phyloP scores from a whole-genome alignment of 306 rosid genomes.

The Mucuna pruriens region DNA sequence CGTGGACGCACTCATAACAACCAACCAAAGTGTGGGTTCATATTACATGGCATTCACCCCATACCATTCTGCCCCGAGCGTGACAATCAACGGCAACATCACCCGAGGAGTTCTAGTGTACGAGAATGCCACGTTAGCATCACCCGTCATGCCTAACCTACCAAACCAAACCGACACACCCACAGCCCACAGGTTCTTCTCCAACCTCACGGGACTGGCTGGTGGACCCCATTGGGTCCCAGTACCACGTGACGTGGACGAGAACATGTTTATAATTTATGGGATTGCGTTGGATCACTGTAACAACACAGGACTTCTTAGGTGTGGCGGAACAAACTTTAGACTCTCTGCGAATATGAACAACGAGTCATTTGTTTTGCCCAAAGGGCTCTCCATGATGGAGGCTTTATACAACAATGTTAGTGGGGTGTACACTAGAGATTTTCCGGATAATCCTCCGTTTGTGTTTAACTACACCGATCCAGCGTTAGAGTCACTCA shows the following conservation, averaged over 20 bases:
- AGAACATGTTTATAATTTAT: constrained; percentile 48
- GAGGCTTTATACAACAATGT: constrained; percentile 42
- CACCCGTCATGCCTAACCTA: constrained; percentile 40
- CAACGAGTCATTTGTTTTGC: constrained; percentile 54
- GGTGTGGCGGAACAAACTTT: constrained; percentile 33
- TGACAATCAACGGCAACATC: constrained; percentile 24
- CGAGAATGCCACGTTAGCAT: neutral
- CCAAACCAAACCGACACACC: constrained; percentile 44
- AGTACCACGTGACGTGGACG: constrained; percentile 47
- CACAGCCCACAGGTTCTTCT: constrained; percentile 47
- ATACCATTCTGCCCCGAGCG: neutral
- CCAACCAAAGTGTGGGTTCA: constrained; percentile 43
- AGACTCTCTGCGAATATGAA: constrained; percentile 57
- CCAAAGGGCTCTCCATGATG: constrained; percentile 48
- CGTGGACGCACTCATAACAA: constrained; percentile 47
- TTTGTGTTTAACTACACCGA: constrained; percentile 48
- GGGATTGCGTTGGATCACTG: constrained; percentile 41
- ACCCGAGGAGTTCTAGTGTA: constrained; percentile 44
- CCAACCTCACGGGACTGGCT: constrained; percentile 30
- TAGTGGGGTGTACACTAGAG: constrained; percentile 51
- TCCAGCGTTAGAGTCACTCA: neutral
- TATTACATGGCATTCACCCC: constrained; percentile 63
- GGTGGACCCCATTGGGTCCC: constrained; percentile 57
- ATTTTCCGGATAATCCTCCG: constrained; percentile 58
- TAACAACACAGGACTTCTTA: neutral